These are phyloP conservation scores for Hypoxylon sp. DNA, from an alignment of 2,329 filamentous ascomycete species.

Conservation along the genomic window DNA sequence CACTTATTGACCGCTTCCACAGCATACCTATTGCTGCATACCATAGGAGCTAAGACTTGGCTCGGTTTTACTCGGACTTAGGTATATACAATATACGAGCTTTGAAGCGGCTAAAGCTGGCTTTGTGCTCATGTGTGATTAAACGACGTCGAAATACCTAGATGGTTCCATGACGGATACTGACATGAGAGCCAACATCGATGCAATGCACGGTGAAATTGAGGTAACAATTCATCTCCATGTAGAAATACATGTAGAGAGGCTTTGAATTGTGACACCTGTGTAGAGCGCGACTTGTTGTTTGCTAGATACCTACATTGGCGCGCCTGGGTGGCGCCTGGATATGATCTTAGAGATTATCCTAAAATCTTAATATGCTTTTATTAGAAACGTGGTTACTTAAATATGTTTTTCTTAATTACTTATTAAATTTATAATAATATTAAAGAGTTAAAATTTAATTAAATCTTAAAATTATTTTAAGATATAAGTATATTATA, in stretches of 20 bases:
- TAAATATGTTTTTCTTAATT: too few species aligned
- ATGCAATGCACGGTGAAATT: slow-evolving; percentile 1
- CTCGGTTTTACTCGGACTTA: slow-evolving; percentile 29
- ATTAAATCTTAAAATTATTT: too few species aligned
- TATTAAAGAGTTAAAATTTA: too few species aligned
- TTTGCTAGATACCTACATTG: too few species aligned
- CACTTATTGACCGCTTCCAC: neutral
- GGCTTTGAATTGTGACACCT: slow-evolving; percentile 5
- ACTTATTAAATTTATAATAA: too few species aligned
- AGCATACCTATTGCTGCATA: slow-evolving; percentile 3
- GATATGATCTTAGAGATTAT: too few species aligned
- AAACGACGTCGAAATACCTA: slow-evolving; percentile 24
- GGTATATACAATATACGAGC: neutral
- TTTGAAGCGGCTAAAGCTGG: neutral
- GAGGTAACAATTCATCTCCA: slow-evolving; percentile 1
- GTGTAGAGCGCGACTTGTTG: neutral
- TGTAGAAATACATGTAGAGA: slow-evolving; percentile 25
- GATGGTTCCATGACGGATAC: slow-evolving; percentile 31
- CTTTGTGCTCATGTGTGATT: slow-evolving; percentile 31
- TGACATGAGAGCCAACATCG: slow-evolving; percentile 9
- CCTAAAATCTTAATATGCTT: too few species aligned
- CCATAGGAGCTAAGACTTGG: slow-evolving; percentile 9
- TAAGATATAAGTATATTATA: too few species aligned
- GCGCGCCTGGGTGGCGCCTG: too few species aligned
- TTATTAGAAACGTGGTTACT: too few species aligned